Percentiles rank a stretch among this genome's conserved stretches.
phyloP scores from a whole-genome alignment of 805 yeast species.

The Kluyveromyces wickerhamii region DNA sequence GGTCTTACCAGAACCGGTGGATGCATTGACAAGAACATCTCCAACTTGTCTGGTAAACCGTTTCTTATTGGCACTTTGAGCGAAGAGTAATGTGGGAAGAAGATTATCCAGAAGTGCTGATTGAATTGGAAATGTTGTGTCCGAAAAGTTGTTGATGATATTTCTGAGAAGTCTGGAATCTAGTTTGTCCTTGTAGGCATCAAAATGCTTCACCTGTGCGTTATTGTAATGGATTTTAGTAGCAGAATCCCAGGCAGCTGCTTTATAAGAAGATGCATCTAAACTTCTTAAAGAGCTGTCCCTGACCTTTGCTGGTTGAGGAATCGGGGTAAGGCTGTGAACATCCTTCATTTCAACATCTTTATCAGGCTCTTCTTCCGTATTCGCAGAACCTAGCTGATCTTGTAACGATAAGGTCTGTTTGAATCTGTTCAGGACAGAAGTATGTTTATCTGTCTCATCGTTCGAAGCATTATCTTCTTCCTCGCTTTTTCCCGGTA shows the following conservation, averaged over 20 bases:
- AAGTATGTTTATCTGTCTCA: slow-evolving; percentile 34
- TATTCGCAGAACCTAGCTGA: slow-evolving; percentile 15
- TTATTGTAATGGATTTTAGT: slow-evolving; percentile 24
- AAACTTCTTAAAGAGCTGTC: slow-evolving; percentile 20
- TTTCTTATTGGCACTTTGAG: slow-evolving; percentile 23
- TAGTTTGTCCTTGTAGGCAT: slow-evolving; percentile 13
- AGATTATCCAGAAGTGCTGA: slow-evolving; percentile 22
- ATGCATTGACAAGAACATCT: slow-evolving; percentile 82
- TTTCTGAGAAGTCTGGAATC: slow-evolving; percentile 29
- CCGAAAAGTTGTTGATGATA: slow-evolving; percentile 20
- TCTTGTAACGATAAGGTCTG: slow-evolving; percentile 33
- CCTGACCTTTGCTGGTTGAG: slow-evolving; percentile 58
- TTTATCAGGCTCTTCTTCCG: slow-evolving; percentile 9
- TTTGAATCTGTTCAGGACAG: slow-evolving; percentile 47
- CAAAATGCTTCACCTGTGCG: slow-evolving; percentile 20
- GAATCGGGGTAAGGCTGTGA: slow-evolving; percentile 60
- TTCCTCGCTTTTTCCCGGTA: too few relatives aligned
- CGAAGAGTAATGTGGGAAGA: slow-evolving; percentile 20
- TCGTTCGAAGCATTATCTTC: slow-evolving; percentile 23
- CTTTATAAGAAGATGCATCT: slow-evolving; percentile 34
- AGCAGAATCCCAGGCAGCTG: slow-evolving; percentile 26
- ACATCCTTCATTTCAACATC: slow-evolving; percentile 22
- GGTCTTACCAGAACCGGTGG: slow-evolving; percentile 96
- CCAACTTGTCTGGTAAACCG: slow-evolving; percentile 51
- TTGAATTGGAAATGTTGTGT: slow-evolving; percentile 28